A percentile compares a stretch with the other conserved stretches of the same genome.
Conservation (phyloP, 371 early-diverging fungal genomes). For the Syncephalastrum sp. region DNA sequence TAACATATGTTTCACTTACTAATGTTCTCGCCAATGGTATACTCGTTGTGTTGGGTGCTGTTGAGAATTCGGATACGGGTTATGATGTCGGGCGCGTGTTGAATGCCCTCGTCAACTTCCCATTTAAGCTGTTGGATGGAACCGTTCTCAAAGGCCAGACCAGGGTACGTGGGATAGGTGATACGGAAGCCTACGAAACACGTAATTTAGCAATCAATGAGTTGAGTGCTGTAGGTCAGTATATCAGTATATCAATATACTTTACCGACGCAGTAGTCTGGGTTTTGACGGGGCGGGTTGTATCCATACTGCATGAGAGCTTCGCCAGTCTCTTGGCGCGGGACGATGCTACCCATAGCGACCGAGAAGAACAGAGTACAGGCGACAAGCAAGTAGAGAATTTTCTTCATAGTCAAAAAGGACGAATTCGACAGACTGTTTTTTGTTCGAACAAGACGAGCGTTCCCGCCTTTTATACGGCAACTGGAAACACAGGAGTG, state of each 20-base stretch:
- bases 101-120: slow-evolving; percentile 24
- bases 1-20: slow-evolving; percentile 11
- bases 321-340: slow-evolving; percentile 33
- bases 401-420: background rate
- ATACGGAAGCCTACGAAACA: slow-evolving; percentile 19
- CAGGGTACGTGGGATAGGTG: slow-evolving; percentile 23
- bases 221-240: no score
- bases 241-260: no score
- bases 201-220: background rate
- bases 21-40: slow-evolving; percentile 31
- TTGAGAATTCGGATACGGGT: slow-evolving; percentile 35
- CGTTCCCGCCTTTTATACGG: no score
- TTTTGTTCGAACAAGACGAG: background rate
- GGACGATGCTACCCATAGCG: background rate
- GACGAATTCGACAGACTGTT: background rate
- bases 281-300: slow-evolving; percentile 50
- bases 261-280: slow-evolving; percentile 41
- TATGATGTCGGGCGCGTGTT: slow-evolving; percentile 22
- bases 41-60: slow-evolving; percentile 23
- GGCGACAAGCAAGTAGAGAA: no score
- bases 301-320: slow-evolving; percentile 43
- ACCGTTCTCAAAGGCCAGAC: slow-evolving; percentile 15
- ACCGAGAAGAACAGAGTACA: no score
- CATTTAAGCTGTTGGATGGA: slow-evolving; percentile 22
- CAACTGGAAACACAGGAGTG: no score